Base-by-base conservation (phyloP, 1,139 yeast genomes). In the Sugiyamaella neomexicana region DNA sequence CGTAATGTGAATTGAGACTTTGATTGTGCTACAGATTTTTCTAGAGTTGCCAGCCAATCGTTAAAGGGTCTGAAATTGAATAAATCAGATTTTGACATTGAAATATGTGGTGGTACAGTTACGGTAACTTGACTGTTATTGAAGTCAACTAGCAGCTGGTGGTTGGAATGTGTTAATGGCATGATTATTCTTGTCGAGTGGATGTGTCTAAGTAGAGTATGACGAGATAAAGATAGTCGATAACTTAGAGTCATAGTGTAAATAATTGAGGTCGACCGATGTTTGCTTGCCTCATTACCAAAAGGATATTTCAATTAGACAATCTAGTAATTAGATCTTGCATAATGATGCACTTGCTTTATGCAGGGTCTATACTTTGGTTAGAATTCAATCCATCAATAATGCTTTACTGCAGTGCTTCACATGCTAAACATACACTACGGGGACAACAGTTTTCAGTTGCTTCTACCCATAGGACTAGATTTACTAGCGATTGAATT, bases 11-110 rank as follows among this genome's bases (percentile, higher is more conserved):
- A 47, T n/a, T 13, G 27, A 20, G 51, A 39, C n/a, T 42, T 8
- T 5, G 46, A 41, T 9, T 42, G 25, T n/a, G 34, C 15, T 5
- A 50, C 32, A 5, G 49, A 50, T 9, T 13, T 27, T 32, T 55
- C 60, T 16, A 61, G 34, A 7, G 40, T 45, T 10, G 20, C 8
- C 16, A 57, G 40, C 66, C 65, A 62, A 16, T 53, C 48, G 38
- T 54, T 39, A 50, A 63, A 62, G 15, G 66, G 66, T 20, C 37
- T 31, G 54, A 60, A 61, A 13, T 20, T 13, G 20, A 40, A 23
- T 6, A 60, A 42, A 16, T 59, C 56, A 7, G 44, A 27, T 31
- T 50, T 32, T 7, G 54, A 29, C 23, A 57, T 39, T 2, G 47
- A 20, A 13, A 58, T n/a, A 37, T 53, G 51, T 9, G 44, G 23